Base-by-base conservation (phyloP, 495 filamentous ascomycete genomes). In the Baudoinia panamericana region DNA sequence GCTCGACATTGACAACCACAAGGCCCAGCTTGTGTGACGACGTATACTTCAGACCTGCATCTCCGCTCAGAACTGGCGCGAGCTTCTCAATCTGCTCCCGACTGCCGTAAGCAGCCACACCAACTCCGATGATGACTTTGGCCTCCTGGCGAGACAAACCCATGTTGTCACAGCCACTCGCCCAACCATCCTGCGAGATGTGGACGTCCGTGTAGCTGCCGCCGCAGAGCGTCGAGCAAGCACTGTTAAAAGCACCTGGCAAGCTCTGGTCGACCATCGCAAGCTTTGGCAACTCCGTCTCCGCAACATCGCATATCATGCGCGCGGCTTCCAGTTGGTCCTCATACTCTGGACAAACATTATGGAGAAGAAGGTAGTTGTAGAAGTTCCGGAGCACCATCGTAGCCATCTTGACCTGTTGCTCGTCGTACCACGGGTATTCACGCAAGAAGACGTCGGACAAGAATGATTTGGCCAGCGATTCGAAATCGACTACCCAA, bases 401-500 rank as follows among this genome's bases (percentile, higher is more conserved):
- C 11, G 72, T 69, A 10, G 63, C 66, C 13, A 66, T 42, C 35
- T 70, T 65, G 41, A 83, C 56, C 30, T 63, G 58, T 0, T 65
- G 56, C 36, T 68, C 62, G 8, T 54, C 28, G 10, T 66, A 55
- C 5, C 68, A 61, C 30, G 64, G 59, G 53, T 66, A 71, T 32
- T 53, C 51, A 4, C 41, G 44, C 5, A 67, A 62, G 46, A 67
- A 65, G 48, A 61, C 65, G 6, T 67, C 75, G 11, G 57, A 59
- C 17, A 95, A 57, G 56, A 82, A 96, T 2, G 80, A 85, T 33
- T 78, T 74, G 0, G 68, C 76, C 24, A 93, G 73, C 30, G 69
- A 71, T 39, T 78, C 68, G 41, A 95, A 96, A 50, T 93, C 83
- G 6, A 99, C 71, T 3, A 67, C 65, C 70, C 83, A 84, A n/a